These are phyloP conservation scores for Picea glauca DNA, from an alignment of 75 land plant genomes.

Conservation along the genomic window DNA sequence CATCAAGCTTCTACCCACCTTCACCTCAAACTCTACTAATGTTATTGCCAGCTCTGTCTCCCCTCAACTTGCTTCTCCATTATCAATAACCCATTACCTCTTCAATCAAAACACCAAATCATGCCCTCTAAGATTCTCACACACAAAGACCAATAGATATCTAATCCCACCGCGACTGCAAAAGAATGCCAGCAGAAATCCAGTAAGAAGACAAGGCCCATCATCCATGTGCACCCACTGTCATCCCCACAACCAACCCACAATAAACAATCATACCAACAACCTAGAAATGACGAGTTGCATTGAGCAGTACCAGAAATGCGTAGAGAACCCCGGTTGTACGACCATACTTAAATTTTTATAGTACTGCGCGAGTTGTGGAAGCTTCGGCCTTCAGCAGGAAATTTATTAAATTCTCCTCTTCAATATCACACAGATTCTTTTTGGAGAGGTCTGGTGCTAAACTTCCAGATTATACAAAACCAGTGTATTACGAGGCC, in stretches of 20 bases:
- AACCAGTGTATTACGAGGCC: no score
- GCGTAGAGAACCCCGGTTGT: no score
- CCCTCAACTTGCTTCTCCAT: neutral
- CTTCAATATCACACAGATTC: no score
- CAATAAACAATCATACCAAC: neutral
- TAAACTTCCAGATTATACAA: no score
- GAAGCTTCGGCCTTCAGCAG: no score
- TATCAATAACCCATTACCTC: neutral
- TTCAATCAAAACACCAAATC: neutral
- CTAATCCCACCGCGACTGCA: neutral
- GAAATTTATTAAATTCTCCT: no score
- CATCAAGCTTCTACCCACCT: neutral
- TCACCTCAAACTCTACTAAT: neutral
- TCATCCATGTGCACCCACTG: constrained; percentile 8
- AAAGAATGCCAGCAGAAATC: neutral
- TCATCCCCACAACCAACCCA: constrained; percentile 5
- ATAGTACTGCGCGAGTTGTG: no score
- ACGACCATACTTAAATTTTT: no score
- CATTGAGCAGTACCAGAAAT: no score
- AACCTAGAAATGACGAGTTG: no score
- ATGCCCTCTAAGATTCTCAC: neutral
- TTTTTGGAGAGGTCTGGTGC: no score
- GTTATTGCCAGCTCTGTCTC: neutral
- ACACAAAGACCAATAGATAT: neutral
- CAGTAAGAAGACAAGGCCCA: neutral